Conservation (phyloP, 176 grass and related monocot genomes). For the Triticum aestivum region IWGSC_CS_RefSeq_v2.1 NC_057810.1:699529575-699530074, state of each 20-base stretch:
- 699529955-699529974: neutral
- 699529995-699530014: neutral
- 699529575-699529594: constrained; percentile 2
- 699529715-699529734: constrained; percentile 45
- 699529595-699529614: constrained; percentile 14
- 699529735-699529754: constrained; percentile 45
- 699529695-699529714: constrained; percentile 31
- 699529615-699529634: constrained; percentile 20
- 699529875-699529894: neutral
- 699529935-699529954: constrained; percentile 31
- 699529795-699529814: neutral
- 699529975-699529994: neutral
- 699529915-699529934: constrained; percentile 22
- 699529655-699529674: constrained; percentile 24
- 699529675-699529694: constrained; percentile 14
- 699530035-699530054: constrained; percentile 23
- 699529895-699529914: neutral
- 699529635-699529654: constrained; percentile 45
- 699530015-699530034: constrained; percentile 22
- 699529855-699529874: constrained; percentile 25
- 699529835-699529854: neutral
- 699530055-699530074: constrained; percentile 27
- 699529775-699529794: neutral
- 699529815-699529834: neutral
- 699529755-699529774: constrained; percentile 16